Evolutionary conservation across 352 stramenopile genomes (phyloP).

Genomic region (Pythium coloratum): DNA sequence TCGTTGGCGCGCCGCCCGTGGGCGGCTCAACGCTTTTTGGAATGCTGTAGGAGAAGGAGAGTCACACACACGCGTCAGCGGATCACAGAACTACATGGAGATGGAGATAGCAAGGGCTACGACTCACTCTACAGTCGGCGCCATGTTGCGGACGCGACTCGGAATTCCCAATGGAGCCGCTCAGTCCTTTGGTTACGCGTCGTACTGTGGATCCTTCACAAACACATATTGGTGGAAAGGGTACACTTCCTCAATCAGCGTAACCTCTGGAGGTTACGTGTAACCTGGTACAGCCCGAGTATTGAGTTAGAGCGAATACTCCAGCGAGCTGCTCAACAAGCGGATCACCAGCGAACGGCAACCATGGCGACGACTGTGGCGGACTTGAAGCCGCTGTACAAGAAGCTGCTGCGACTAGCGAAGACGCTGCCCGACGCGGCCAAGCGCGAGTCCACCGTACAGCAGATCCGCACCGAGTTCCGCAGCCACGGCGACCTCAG

Average conservation of each 20-base stretch:
- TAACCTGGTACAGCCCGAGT: neutral
- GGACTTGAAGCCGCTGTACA: conserved; percentile 78
- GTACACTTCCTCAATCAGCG: neutral
- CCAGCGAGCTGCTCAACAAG: neutral
- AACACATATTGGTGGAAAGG: neutral
- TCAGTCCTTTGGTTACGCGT: neutral
- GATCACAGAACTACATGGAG: neutral
- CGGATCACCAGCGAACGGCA: neutral
- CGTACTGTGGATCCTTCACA: neutral
- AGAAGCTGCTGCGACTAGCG: conserved; percentile 79
- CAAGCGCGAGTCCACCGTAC: conserved; percentile 64
- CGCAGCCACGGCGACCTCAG: conserved; percentile 53
- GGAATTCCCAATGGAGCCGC: conserved; percentile 5
- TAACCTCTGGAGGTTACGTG: neutral
- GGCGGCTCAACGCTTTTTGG: conserved; percentile 35
- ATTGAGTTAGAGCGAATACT: neutral
- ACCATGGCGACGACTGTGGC: conserved; percentile 30
- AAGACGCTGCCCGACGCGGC: conserved; percentile 63
- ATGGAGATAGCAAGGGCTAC: conserved; percentile 1
- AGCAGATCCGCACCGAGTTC: conserved; percentile 80
- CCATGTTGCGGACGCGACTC: conserved; percentile 18
- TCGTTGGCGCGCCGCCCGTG: conserved; percentile 29
- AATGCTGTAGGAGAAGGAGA: conserved; percentile 32
- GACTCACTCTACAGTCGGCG: conserved; percentile 59
- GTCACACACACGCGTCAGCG: neutral